Evolutionary conservation across 2,329 filamentous ascomycete genomes (phyloP).

Genomic region (Aspergillus sp.): DNA sequence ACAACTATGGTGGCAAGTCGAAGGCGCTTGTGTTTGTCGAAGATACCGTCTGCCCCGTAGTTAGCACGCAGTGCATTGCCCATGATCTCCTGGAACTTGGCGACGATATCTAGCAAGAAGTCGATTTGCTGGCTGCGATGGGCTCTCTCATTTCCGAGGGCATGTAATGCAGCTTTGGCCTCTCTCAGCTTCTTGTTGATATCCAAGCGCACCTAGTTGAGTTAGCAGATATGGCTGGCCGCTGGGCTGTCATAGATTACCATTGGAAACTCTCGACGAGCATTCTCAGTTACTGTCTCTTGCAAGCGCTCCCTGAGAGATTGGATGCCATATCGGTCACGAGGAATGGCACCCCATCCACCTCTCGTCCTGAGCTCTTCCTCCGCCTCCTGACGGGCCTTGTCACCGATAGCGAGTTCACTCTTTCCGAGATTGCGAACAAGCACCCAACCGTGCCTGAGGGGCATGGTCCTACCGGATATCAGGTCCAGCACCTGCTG

Average conservation of each 20-base stretch:
- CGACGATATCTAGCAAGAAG: constrained; percentile 40
- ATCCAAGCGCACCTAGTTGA: constrained; percentile 30
- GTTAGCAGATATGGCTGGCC: not conserved
- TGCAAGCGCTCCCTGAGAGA: constrained; percentile 42
- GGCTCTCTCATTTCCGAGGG: constrained; percentile 35
- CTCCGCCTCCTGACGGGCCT: constrained; percentile 33
- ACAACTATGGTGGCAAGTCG: constrained; percentile 36
- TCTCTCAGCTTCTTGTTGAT: constrained; percentile 33
- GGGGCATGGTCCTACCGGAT: constrained; percentile 17
- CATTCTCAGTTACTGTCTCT: constrained; percentile 42
- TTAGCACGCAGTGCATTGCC: constrained; percentile 34
- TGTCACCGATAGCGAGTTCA: constrained; percentile 18
- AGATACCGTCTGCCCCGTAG: constrained; percentile 36
- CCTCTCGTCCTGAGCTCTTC: constrained; percentile 31
- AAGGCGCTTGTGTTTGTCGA: constrained; percentile 31
- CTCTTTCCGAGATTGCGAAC: constrained; percentile 34
- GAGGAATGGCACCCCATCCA: constrained; percentile 39
- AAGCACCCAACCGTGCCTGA: constrained; percentile 32
- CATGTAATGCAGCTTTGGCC: constrained; percentile 26
- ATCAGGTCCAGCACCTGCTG: constrained; percentile 29
- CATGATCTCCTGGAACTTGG: constrained; percentile 39
- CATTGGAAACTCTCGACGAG: constrained; percentile 48
- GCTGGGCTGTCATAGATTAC: constrained; percentile 19
- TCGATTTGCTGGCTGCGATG: constrained; percentile 31
- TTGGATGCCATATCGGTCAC: constrained; percentile 43